phyloP scores from a whole-genome alignment of 805 yeast species.

The Sugiyamaella americana region DNA sequence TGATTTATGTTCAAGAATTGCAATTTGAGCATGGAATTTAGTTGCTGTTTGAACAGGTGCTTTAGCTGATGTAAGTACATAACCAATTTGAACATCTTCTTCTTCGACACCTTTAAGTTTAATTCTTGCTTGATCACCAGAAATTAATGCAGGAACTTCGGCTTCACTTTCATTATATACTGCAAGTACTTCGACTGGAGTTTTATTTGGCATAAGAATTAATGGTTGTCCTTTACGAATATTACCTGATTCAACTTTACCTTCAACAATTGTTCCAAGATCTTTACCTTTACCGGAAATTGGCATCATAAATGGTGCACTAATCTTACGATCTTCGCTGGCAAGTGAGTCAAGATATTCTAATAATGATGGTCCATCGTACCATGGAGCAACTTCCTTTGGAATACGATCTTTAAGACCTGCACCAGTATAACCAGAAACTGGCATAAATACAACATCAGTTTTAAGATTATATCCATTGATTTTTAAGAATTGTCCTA shows the following conservation, averaged over 20 bases:
- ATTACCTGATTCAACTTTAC: conserved; percentile 95
- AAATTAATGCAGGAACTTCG: conserved; percentile 81
- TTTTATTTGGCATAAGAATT: conserved; percentile 88
- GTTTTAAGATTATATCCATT: conserved; percentile 82
- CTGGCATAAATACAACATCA: conserved; percentile 91
- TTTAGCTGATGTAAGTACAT: conserved; percentile 77
- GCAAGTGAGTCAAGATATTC: conserved; percentile 84
- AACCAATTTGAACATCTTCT: conserved; percentile 90
- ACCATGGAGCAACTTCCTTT: conserved; percentile 79
- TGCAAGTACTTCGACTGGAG: conserved; percentile 73
- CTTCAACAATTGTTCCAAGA: conserved; percentile 95
- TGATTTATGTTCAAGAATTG: conserved; percentile 92
- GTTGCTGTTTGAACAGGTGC: conserved; percentile 90
- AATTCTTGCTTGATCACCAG: conserved; percentile 96
- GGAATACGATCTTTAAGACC: conserved; percentile 85
- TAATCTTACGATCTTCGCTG: conserved; percentile 75
- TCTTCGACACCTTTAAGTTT: conserved; percentile 94
- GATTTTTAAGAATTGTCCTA: conserved; percentile 63
- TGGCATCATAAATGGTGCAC: conserved; percentile 97
- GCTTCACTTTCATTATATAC: conserved; percentile 93
- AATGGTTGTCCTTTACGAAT: conserved; percentile 71
- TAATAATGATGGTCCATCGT: conserved; percentile 83
- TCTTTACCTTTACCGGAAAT: conserved; percentile 92
- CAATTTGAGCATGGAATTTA: conserved; percentile 90
- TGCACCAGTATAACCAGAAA: conserved; percentile 96